Conservation (phyloP, 2,329 filamentous ascomycete genomes). For the Beauveria medogensis region DNA sequence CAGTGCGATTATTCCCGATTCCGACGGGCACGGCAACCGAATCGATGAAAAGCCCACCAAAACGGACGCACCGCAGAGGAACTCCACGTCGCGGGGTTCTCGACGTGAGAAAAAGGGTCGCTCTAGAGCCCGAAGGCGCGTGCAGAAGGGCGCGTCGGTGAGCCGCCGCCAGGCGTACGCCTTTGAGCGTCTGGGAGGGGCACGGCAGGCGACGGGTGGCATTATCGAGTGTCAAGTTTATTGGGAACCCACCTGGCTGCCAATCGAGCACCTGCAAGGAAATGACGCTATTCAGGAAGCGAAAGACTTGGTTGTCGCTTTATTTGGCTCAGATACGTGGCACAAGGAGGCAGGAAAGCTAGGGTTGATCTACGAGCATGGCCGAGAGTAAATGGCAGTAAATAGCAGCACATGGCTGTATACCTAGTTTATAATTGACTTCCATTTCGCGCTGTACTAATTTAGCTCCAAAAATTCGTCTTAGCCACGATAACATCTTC, state of each 20-base stretch:
- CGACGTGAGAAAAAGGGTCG: neutral
- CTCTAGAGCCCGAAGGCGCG: neutral
- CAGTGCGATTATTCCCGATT: conserved; percentile 7
- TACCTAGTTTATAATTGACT: too few species aligned
- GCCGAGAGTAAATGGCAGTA: too few species aligned
- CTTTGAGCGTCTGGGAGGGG: neutral
- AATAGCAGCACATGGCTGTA: too few species aligned
- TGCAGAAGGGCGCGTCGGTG: neutral
- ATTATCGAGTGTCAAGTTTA: neutral
- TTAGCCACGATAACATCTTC: too few species aligned
- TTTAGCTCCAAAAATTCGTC: too few species aligned
- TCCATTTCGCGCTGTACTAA: too few species aligned
- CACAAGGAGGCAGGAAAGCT: too few species aligned
- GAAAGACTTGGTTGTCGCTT: too few species aligned
- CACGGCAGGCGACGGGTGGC: neutral
- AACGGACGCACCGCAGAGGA: neutral
- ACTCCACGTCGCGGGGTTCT: neutral
- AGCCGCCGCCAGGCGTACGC: neutral
- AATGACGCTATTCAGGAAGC: neutral
- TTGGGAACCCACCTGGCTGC: neutral
- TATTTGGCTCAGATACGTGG: too few species aligned
- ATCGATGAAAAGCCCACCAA: neutral
- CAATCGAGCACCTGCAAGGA: neutral
- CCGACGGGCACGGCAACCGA: neutral
- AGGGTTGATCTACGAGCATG: too few species aligned